Evolutionary conservation across 139 green algal species (phyloP).

Genomic region (Closterium sp.): DNA sequence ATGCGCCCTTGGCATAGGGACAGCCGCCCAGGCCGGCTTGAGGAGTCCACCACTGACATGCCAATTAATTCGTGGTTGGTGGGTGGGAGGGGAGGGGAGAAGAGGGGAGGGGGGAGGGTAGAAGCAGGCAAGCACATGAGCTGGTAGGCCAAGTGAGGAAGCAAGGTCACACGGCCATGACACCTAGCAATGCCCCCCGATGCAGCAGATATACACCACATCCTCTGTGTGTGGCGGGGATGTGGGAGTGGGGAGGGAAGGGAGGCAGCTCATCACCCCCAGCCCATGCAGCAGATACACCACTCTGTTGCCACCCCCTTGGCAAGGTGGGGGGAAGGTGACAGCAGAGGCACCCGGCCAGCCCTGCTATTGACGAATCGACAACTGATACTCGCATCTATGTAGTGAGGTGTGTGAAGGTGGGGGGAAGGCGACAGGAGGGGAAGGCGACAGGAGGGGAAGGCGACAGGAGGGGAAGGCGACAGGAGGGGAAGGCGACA

Average conservation of each 20-base stretch:
- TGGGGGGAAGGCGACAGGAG: neutral
- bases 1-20: constrained; percentile 84
- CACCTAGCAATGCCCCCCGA: constrained; percentile 62
- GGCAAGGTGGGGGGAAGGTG: constrained; percentile 42
- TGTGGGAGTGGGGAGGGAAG: too few relatives aligned
- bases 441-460: neutral
- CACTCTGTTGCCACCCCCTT: constrained; percentile 89
- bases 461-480: too few relatives aligned
- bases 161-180: too few relatives aligned
- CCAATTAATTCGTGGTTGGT: constrained; percentile 52
- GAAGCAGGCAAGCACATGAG: neutral
- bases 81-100: too few relatives aligned
- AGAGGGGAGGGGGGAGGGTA: neutral
- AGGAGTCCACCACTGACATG: constrained; percentile 72
- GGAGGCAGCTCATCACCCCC: too few relatives aligned
- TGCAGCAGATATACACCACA: constrained; percentile 88
- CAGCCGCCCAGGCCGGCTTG: constrained; percentile 83
- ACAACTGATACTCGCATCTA: constrained; percentile 64
- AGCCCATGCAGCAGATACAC: constrained; percentile 80
- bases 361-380: constrained; percentile 79
- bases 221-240: constrained; percentile 88
- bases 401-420: neutral
- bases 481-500: too few relatives aligned
- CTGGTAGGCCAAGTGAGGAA: too few relatives aligned
- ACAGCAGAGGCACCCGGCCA: constrained; percentile 92